These are phyloP conservation scores for Tubosaeta sp. DNA, from an alignment of 768 basidiomycete genomes.

Conservation along the genomic window DNA sequence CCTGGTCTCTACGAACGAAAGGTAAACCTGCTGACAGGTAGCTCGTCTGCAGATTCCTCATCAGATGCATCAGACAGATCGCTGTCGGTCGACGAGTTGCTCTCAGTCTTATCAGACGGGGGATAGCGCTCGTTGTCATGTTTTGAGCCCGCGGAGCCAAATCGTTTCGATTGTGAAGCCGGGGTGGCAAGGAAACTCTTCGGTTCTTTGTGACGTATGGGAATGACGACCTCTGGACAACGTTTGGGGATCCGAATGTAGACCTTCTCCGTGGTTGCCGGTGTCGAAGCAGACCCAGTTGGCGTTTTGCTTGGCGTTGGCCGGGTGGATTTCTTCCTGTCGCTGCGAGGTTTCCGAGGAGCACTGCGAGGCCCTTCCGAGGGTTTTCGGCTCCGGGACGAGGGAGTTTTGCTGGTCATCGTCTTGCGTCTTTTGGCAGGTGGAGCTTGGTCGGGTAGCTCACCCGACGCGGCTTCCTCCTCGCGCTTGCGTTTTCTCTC, in stretches of 20 bases:
- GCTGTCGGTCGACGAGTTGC: conserved; percentile 11
- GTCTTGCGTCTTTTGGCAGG: conserved; percentile 27
- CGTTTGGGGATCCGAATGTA: conserved; percentile 22
- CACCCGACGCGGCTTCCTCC: conserved; percentile 35
- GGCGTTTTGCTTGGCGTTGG: conserved; percentile 15
- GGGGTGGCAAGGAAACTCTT: conserved; percentile 18
- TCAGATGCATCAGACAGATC: conserved; percentile 28
- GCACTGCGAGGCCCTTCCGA: conserved; percentile 17
- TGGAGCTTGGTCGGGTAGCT: conserved; percentile 12
- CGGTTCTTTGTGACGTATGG: conserved; percentile 12
- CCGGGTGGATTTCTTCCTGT: conserved; percentile 9
- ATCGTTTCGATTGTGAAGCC: conserved; percentile 20
- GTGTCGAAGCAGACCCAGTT: conserved; percentile 15
- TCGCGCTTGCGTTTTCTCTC: conserved; percentile 59
- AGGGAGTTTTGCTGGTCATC: conserved; percentile 10
- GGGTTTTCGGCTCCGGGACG: conserved; percentile 22
- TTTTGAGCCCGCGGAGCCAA: conserved; percentile 15
- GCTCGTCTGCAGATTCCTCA: conserved; percentile 22
- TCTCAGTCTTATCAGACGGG: conserved; percentile 22
- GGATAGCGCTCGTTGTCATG: conserved; percentile 19
- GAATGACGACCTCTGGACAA: conserved; percentile 21
- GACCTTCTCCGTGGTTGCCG: conserved; percentile 22
- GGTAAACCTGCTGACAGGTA: conserved; percentile 12
- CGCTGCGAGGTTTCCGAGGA: conserved; percentile 32
- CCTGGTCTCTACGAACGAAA: not conserved